Conservation (phyloP, 495 filamentous ascomycete genomes). For the Aspergillus affinis region DNA sequence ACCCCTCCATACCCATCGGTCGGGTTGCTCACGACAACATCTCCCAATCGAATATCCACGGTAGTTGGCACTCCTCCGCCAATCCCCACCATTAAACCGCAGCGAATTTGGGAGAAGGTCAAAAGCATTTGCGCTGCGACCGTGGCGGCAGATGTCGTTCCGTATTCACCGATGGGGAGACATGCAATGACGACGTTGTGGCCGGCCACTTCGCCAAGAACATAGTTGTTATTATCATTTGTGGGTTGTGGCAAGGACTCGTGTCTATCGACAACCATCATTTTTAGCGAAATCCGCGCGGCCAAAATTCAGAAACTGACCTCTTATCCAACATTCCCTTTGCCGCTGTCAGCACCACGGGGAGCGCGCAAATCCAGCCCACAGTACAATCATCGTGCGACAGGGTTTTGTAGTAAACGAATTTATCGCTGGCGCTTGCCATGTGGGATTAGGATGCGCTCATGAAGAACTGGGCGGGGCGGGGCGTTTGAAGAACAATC, state of each 20-base stretch:
- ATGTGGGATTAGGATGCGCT: background rate
- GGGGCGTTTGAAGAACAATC: too few species aligned
- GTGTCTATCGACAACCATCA: conserved; percentile 13
- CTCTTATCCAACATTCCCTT: conserved; percentile 33
- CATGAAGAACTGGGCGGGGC: background rate
- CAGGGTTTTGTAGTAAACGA: background rate
- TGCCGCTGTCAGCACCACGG: conserved; percentile 33
- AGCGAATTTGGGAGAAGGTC: conserved; percentile 16
- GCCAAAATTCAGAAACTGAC: background rate
- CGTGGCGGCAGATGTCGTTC: conserved; percentile 1
- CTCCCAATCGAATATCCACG: conserved; percentile 19
- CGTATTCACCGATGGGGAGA: conserved; percentile 28
- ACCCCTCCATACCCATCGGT: conserved; percentile 23
- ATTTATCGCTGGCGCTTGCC: background rate
- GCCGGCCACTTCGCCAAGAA: conserved; percentile 18
- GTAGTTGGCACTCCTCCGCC: conserved; percentile 19
- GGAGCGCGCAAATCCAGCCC: conserved; percentile 12
- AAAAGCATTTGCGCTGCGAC: conserved; percentile 1
- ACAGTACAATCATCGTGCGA: conserved; percentile 13
- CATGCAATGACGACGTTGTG: conserved; percentile 42
- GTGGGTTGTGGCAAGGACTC: conserved; percentile 6
- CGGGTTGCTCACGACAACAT: conserved; percentile 15
- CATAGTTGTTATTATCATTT: conserved; percentile 26
- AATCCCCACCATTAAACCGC: conserved; percentile 24
- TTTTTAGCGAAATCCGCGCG: too few species aligned